Evolutionary conservation across 129 eudicot genomes (phyloP).

Genomic region (Flaveria ramosissima): DNA sequence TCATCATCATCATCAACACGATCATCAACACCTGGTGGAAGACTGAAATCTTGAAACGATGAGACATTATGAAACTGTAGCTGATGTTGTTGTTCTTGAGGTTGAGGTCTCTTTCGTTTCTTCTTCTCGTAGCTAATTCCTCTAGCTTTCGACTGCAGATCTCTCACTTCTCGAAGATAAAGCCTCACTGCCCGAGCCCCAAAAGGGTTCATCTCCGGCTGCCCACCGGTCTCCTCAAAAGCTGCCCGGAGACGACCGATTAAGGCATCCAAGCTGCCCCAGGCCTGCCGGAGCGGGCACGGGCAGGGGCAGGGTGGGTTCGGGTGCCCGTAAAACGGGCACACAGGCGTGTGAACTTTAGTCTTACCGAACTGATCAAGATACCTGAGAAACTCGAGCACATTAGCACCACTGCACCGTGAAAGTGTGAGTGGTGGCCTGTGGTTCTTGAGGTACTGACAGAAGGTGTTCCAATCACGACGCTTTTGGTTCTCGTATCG

Average conservation of each 20-base stretch:
- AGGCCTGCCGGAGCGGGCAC: neutral
- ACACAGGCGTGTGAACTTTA: neutral
- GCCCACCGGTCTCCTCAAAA: neutral
- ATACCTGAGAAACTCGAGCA: neutral
- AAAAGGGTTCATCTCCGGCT: neutral
- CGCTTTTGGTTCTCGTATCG: neutral
- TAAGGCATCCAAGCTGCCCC: neutral
- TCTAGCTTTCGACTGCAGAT: neutral
- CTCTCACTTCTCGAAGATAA: neutral
- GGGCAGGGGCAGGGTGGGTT: neutral
- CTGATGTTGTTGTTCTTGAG: neutral
- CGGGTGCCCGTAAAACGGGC: constrained; percentile 2
- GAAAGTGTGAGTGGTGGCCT: neutral
- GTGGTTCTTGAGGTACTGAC: neutral
- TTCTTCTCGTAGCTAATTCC: neutral
- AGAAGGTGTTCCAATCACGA: neutral
- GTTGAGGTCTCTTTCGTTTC: neutral
- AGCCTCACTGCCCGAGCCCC: neutral
- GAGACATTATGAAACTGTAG: neutral
- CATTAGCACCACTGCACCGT: neutral
- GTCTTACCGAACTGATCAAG: neutral
- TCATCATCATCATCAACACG: neutral
- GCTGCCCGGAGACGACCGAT: constrained; percentile 2
- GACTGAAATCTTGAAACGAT: neutral
- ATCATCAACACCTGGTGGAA: neutral